Base-by-base conservation (phyloP, 108 stramenopile genomes). In the Cylindrotheca fusiformis region DNA sequence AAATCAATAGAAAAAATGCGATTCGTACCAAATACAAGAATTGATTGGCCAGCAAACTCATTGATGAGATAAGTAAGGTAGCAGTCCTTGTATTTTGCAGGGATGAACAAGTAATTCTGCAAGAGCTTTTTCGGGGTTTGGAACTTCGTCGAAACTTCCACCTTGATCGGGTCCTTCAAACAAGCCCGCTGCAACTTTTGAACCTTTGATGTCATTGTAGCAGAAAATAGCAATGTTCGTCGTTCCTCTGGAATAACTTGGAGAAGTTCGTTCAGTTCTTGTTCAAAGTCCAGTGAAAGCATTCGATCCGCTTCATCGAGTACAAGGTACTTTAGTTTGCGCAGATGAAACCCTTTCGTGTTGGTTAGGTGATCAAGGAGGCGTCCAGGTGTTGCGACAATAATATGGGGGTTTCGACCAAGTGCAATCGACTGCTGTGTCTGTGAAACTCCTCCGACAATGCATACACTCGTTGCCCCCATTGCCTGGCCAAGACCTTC, bases 241-340 rank as follows among this genome's bases (percentile, higher is more conserved):
- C 97, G 81, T 8, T 70, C 69, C 60, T 87, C 80, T 27, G 97
- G 98, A 24, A 99, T 87, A 31, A 88, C 89, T 26, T 88, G 82
- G 48, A 98, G 66, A 45, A 98, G 88, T 63, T 96, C 79, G 71
- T 97, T 91, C 56, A 98, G 83, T 53, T 97, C 96, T 62, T 87
- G 69, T 55, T 94, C 92, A 67, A 94, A 94, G 58, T 94, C 92
- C 85, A 94, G 60, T 20, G 85, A 85, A 8, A 99, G 77, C 98
- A 99, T 99, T 3, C 99, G 82, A 79, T 99, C 99, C 6, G 99
- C 99, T 67, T 99, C 99, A 72, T 99, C 99, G 76, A 99, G 68
- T 1, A 99, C 93, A 24, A 99, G 77, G 80, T 90, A 98, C 55
- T 84, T 81, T 29, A 95, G 48, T 44, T 92, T 81, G 24, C 95